Evolutionary conservation across 169 alveolate genomes (phyloP).

Genomic region (Cystoisospora suis): DNA sequence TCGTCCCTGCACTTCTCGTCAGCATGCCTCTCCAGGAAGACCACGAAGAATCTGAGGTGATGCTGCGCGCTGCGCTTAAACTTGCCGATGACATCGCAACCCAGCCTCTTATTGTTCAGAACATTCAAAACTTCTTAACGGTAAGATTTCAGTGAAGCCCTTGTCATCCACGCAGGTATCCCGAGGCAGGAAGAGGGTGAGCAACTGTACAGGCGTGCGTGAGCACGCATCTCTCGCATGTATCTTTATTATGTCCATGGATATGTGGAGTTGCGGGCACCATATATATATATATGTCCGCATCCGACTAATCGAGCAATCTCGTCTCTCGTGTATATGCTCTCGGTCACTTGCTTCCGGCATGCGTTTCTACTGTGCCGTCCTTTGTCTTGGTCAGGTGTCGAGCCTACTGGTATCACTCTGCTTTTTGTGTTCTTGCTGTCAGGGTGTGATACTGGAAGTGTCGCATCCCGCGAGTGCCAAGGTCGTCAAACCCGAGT

Average conservation of each 20-base stretch:
- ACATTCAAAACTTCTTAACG: slow-evolving; percentile 40
- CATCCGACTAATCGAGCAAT: too few relatives aligned
- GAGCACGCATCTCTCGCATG: background rate
- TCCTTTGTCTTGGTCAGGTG: too few relatives aligned
- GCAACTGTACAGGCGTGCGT: background rate
- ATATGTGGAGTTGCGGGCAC: too few relatives aligned
- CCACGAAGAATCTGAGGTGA: slow-evolving; percentile 32
- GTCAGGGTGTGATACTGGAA: slow-evolving; percentile 21
- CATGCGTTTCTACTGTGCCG: too few relatives aligned
- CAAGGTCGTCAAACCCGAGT: background rate
- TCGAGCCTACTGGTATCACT: too few relatives aligned
- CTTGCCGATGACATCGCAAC: slow-evolving; percentile 38
- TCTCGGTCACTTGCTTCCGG: too few relatives aligned
- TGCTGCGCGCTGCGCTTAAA: slow-evolving; percentile 41
- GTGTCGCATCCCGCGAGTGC: background rate
- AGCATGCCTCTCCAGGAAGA: slow-evolving; percentile 44
- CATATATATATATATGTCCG: too few relatives aligned
- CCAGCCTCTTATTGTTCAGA: slow-evolving; percentile 36
- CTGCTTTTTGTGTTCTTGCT: background rate
- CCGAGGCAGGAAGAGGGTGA: background rate
- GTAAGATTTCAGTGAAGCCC: slow-evolving; percentile 1
- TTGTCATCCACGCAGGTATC: background rate
- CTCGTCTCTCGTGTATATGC: too few relatives aligned
- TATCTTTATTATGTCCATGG: too few relatives aligned
- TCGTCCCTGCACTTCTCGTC: slow-evolving; percentile 12